Conservation (phyloP, 2,329 filamentous ascomycete genomes). For the Setomelanomma holmii region DNA sequence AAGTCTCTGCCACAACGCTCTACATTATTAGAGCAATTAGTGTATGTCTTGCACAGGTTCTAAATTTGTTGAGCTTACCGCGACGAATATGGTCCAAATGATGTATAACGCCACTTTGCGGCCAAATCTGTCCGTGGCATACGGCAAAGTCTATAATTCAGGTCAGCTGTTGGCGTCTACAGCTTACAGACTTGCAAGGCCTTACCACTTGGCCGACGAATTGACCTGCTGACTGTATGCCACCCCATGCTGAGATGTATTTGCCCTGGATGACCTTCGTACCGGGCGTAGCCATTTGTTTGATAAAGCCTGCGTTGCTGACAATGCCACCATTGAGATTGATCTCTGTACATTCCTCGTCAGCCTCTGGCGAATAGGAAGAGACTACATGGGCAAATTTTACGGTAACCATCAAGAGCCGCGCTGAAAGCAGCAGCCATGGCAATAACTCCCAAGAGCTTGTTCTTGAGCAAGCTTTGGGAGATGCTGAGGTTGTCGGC, state of each 20-base stretch:
- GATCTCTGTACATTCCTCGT: not conserved
- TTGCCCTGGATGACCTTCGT: not conserved
- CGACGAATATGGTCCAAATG: slow-evolving; percentile 1
- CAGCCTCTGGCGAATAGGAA: not conserved
- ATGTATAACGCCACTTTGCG: not conserved
- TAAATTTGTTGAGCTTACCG: not conserved
- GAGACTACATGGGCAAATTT: not conserved
- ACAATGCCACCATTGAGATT: slow-evolving; percentile 1
- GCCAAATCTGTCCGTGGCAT: not conserved
- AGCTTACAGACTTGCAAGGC: not conserved
- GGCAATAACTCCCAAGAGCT: not conserved
- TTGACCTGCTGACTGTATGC: not conserved
- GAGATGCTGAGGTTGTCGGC: not conserved
- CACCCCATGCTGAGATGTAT: not conserved
- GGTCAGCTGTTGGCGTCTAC: not conserved
- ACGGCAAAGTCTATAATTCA: not conserved
- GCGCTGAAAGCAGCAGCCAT: not conserved
- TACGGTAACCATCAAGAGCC: slow-evolving; percentile 1
- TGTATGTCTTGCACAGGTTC: not conserved
- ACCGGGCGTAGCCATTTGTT: not conserved
- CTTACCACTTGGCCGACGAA: not conserved
- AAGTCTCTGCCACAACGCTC: not conserved
- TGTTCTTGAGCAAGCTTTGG: not conserved
- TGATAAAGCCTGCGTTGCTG: not conserved
- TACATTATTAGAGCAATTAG: not conserved